A percentile compares a stretch with the other conserved stretches of the same genome.
Evolutionary conservation across 208 protist genomes (phyloP).

Genomic region (Naegleria fowleri): DNA sequence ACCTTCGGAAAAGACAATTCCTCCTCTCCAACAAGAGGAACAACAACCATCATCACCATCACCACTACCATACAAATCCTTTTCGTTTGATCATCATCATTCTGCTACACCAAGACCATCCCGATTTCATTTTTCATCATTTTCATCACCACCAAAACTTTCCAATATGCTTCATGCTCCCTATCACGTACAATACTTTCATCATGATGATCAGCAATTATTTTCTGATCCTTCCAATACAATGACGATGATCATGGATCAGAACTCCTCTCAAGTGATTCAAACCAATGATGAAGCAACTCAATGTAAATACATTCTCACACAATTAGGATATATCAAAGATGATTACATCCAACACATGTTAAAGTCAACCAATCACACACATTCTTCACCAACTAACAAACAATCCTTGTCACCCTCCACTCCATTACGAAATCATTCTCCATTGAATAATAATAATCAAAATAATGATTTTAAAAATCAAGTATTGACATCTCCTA

Average conservation of each 20-base stretch:
- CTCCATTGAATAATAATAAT: too few relatives aligned
- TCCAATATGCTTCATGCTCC: background rate
- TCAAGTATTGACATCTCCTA: background rate
- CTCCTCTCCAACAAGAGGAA: too few relatives aligned
- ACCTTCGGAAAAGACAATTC: too few relatives aligned
- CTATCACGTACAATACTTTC: background rate
- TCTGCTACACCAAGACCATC: too few relatives aligned
- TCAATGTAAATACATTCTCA: background rate
- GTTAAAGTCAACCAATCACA: background rate
- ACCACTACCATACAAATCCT: too few relatives aligned
- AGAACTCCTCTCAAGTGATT: background rate
- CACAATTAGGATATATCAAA: background rate
- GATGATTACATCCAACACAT: background rate
- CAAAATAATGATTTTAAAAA: background rate
- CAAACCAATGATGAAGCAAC: background rate
- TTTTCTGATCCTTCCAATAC: too few relatives aligned
- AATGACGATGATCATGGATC: background rate
- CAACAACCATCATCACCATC: too few relatives aligned
- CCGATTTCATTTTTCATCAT: too few relatives aligned
- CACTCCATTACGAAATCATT: too few relatives aligned
- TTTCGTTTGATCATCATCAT: too few relatives aligned
- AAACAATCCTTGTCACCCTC: too few relatives aligned
- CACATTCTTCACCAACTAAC: background rate
- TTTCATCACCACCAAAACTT: background rate
- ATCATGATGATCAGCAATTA: background rate